These are phyloP conservation scores for Gossypium anomalum DNA, from an alignment of 345 rosid species.

Conservation along the genomic window DNA sequence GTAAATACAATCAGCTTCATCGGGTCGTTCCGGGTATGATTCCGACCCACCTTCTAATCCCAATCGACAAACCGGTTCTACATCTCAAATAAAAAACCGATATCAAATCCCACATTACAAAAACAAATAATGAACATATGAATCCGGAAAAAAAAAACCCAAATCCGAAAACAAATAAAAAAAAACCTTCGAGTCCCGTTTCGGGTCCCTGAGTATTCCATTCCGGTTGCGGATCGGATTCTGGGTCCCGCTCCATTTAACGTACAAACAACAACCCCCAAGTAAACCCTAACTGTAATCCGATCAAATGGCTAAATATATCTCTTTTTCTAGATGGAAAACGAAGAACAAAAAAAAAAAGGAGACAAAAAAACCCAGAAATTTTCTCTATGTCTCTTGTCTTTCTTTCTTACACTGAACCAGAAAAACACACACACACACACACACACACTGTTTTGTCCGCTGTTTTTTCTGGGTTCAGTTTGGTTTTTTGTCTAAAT, in stretches of 20 bases:
- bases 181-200: conserved; percentile 57
- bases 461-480: neutral
- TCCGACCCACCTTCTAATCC: conserved; percentile 48
- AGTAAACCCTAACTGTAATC: conserved; percentile 11
- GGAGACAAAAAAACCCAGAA: conserved; percentile 9
- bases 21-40: conserved; percentile 75
- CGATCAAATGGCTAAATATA: conserved; percentile 43
- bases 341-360: neutral
- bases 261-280: conserved; percentile 19
- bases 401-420: conserved; percentile 28
- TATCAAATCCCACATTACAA: conserved; percentile 23
- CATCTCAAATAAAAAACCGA: conserved; percentile 28
- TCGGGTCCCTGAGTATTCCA: conserved; percentile 34
- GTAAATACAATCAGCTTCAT: conserved; percentile 72
- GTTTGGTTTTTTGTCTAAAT: neutral
- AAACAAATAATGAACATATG: neutral
- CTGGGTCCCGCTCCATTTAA: conserved; percentile 62
- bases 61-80: conserved; percentile 66
- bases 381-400: conserved; percentile 17
- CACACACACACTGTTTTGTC: conserved; percentile 7
- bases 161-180: neutral
- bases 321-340: conserved; percentile 10
- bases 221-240: conserved; percentile 68
- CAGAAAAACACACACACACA: neutral
- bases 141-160: conserved; percentile 31